Evolutionary conservation across 805 yeast genomes (phyloP), one percentile per base, ranked within the genome.

Genomic region (Tetrapisispora fleetii): DNA sequence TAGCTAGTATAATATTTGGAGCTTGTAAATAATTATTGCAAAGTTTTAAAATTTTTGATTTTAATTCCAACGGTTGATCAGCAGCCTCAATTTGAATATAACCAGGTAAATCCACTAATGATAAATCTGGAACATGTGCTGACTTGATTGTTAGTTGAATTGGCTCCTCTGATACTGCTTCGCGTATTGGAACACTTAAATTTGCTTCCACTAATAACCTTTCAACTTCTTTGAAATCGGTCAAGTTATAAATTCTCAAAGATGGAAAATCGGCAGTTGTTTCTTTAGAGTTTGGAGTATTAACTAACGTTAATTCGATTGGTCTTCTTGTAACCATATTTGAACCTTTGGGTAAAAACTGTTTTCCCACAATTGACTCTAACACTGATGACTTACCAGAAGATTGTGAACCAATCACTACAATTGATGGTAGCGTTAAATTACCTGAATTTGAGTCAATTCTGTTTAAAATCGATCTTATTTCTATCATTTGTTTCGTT

Each of bases 251-350:
- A 71, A 87, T 72, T 57, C 86, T 83, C 60, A 93, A 70, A 13
- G 91, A 88, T 0, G 99, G 98, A 60, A 93, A 91, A 64, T 91
- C 97, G 1, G 97, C 96, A 32, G 81, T 79, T 55, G 87, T 95
- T 7, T 90, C 83, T 2, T 89, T 88, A 0, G 80, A 58, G 39
- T 74, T 74, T n/a, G 95, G 90, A 2, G 95, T 80, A 62, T 93
- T 90, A 9, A 93, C 83, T 44, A 93, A 72, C 0, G 99, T 95
- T 54, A 93, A 74, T 68, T 93, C 99, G 43, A 93, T 91, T 1
- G 99, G 99, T 58, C 99, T 77, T 65, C 98, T 79, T 0, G 99
- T 93, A 33, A 95, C 99, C 99, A 93, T 95, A 63, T 95, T 93
- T 39, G 87, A 79, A 32, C 99, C 99, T 66, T 93, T 93, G 35